Evolutionary conservation across 192 early-diverging fungal species (phyloP).

Genomic region (Entomortierella lignicola): DNA sequence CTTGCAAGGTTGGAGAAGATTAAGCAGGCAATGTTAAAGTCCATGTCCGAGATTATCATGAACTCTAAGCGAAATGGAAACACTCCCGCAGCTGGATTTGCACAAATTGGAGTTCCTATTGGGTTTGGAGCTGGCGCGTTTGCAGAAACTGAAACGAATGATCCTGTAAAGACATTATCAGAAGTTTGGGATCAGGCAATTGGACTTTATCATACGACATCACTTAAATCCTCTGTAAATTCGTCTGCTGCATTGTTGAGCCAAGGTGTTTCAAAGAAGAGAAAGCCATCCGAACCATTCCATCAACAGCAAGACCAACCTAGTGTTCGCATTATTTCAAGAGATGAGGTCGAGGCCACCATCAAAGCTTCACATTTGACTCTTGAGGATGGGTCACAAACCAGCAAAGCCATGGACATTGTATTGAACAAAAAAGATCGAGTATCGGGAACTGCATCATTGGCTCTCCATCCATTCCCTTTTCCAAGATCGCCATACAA

Average conservation of each 20-base stretch:
- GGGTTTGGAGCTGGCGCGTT: conserved; percentile 22
- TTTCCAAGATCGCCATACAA: conserved; percentile 54
- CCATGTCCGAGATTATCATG: conserved; percentile 37
- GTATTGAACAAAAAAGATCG: background rate
- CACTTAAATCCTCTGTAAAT: background rate
- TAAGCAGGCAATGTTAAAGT: conserved; percentile 40
- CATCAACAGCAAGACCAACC: conserved; percentile 52
- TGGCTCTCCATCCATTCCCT: conserved; percentile 51
- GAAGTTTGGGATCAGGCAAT: conserved; percentile 46
- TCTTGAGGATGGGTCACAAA: conserved; percentile 13
- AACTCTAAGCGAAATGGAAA: conserved; percentile 45
- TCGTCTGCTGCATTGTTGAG: background rate
- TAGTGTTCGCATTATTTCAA: conserved; percentile 23
- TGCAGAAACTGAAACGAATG: conserved; percentile 15
- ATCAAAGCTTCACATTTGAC: conserved; percentile 38
- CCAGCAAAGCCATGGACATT: background rate
- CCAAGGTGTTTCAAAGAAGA: conserved; percentile 12
- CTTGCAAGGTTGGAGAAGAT: conserved; percentile 32
- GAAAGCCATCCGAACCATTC: conserved; percentile 49
- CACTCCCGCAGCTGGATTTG: conserved; percentile 35
- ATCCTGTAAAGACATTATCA: conserved; percentile 33
- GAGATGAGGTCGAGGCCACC: conserved; percentile 37
- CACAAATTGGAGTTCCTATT: conserved; percentile 38
- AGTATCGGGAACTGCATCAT: background rate
- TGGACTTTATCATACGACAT: conserved; percentile 30